Conservation (phyloP, 2,329 filamentous ascomycete genomes). For the Phaeosphaeriaceae sp. region DNA sequence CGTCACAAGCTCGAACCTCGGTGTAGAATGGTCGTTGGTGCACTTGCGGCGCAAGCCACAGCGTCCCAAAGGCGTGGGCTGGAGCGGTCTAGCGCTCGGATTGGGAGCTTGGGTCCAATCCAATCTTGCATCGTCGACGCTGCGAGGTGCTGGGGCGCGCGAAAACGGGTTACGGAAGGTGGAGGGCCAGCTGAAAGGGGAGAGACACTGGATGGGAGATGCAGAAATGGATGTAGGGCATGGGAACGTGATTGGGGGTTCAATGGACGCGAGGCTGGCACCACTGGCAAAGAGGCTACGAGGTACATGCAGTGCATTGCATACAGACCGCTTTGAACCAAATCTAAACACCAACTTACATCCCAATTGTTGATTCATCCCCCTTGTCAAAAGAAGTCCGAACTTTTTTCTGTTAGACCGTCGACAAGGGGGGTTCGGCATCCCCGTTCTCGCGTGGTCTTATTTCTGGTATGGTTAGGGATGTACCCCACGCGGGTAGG, state of each 20-base stretch:
- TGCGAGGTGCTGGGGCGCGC: neutral
- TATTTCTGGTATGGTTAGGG: neutral
- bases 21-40: slow-evolving; percentile 21
- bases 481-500: slow-evolving; percentile 1
- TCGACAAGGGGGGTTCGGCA: slow-evolving; percentile 1
- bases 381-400: too few species aligned
- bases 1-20: slow-evolving; percentile 5
- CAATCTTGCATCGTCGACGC: neutral
- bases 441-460: slow-evolving; percentile 6
- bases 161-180: neutral
- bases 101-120: neutral
- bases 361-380: too few species aligned
- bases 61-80: slow-evolving; percentile 27
- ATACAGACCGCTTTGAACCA: neutral
- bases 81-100: slow-evolving; percentile 21
- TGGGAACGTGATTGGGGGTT: neutral
- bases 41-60: slow-evolving; percentile 35
- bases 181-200: too few species aligned
- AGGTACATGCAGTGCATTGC: neutral
- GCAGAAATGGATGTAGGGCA: neutral
- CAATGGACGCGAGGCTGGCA: neutral
- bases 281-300: too few species aligned
- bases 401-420: neutral
- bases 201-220: neutral
- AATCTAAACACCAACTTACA: neutral